Conservation (phyloP, 75 land plant species). For the Sequoiadendron giganteum region DNA sequence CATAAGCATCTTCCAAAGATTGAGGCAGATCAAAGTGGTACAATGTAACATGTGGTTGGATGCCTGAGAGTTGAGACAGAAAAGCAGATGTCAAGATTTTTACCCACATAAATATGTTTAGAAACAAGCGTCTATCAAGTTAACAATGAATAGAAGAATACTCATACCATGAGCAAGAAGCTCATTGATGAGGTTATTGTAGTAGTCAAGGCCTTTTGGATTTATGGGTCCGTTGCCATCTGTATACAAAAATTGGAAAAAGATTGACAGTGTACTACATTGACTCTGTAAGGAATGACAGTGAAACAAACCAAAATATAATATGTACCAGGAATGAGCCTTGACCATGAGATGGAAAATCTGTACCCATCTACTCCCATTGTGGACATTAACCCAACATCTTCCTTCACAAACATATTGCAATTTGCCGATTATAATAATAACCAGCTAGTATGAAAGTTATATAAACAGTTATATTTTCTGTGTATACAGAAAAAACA, state of each 20-base stretch:
- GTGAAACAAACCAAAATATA: neutral
- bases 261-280: no score
- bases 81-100: neutral
- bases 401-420: constrained; percentile 28
- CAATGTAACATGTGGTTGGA: constrained; percentile 38
- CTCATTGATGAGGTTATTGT: constrained; percentile 31
- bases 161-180: constrained; percentile 17
- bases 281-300: neutral
- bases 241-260: neutral
- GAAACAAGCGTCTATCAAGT: neutral
- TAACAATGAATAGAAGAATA: neutral
- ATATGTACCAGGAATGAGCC: constrained; percentile 43
- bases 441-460: neutral
- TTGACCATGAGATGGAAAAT: constrained; percentile 47
- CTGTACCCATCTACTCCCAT: constrained; percentile 44
- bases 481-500: neutral
- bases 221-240: constrained; percentile 32
- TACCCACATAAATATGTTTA: neutral
- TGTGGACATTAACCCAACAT: constrained; percentile 28
- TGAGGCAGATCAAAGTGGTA: constrained; percentile 51
- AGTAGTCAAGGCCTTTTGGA: constrained; percentile 25
- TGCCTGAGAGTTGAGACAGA: constrained; percentile 17
- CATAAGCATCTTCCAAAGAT: constrained; percentile 40
- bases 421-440: neutral
- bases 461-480: neutral